phyloP scores from a whole-genome alignment of 1,139 yeast species.

The Sugiyamaella novakii region DNA sequence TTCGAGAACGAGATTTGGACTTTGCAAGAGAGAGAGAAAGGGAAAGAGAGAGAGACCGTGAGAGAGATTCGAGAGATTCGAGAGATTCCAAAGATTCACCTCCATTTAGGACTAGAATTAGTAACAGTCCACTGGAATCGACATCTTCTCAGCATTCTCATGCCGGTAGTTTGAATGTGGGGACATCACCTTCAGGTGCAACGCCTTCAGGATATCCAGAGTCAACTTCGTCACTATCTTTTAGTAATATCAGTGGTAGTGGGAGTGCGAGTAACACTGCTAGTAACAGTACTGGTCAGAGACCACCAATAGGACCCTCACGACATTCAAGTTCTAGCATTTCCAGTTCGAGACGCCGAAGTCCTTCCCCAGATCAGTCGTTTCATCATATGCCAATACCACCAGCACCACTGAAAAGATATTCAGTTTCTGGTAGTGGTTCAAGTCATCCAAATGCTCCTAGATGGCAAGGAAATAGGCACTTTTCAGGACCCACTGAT shows the following conservation, averaged over 20 bases:
- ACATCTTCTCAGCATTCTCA: neutral
- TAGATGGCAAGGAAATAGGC: conserved; percentile 14
- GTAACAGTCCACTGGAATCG: neutral
- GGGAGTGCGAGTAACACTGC: too few relatives aligned
- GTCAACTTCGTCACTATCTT: conserved; percentile 12
- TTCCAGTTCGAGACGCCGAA: neutral
- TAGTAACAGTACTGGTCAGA: neutral
- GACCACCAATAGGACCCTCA: conserved; percentile 9
- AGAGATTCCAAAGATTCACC: conserved; percentile 1
- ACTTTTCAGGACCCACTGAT: conserved; percentile 5
- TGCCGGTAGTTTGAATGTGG: too few relatives aligned
- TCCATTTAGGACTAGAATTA: neutral
- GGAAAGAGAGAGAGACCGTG: conserved; percentile 20
- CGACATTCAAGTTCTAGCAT: conserved; percentile 14
- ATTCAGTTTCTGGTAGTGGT: conserved; percentile 5
- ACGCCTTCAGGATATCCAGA: conserved; percentile 15
- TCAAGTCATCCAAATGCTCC: conserved; percentile 1
- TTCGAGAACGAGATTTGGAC: conserved; percentile 5
- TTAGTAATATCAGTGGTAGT: neutral
- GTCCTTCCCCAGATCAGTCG: conserved; percentile 13
- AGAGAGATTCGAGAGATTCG: conserved; percentile 22
- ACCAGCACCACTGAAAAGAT: conserved; percentile 1
- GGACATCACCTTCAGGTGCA: neutral
- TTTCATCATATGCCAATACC: conserved; percentile 2
- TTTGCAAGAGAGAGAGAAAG: conserved; percentile 22